Conservation (phyloP, 2,329 filamentous ascomycete genomes). For the Talaromyces sp. region DNA sequence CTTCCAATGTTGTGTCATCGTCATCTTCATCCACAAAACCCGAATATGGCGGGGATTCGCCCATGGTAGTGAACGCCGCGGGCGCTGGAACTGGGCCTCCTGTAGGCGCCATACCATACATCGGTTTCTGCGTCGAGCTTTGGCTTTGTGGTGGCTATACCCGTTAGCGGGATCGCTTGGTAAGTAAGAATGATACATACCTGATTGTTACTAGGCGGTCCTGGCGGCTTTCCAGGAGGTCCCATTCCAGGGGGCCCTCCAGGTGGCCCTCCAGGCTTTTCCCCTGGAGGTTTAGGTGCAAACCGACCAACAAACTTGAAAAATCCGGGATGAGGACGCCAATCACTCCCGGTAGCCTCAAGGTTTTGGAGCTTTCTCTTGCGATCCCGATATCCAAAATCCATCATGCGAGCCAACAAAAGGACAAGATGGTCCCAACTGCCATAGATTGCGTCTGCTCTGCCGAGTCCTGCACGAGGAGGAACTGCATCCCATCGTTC, state of each 20-base stretch:
- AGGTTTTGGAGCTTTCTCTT: constrained; percentile 70
- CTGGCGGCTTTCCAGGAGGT: neutral
- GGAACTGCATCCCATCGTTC: constrained; percentile 80
- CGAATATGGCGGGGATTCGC: constrained; percentile 28
- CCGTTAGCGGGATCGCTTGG: neutral
- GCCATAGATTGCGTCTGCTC: constrained; percentile 75
- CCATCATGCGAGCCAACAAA: constrained; percentile 72
- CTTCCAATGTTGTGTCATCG: constrained; percentile 61
- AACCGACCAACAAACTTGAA: constrained; percentile 37
- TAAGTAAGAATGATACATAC: neutral
- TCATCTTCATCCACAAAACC: constrained; percentile 48
- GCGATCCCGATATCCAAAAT: constrained; percentile 75
- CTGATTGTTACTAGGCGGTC: neutral
- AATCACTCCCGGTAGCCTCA: constrained; percentile 55
- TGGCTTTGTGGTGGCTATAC: neutral
- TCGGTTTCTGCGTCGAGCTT: constrained; percentile 27
- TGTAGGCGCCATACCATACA: constrained; percentile 50
- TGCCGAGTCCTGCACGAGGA: constrained; percentile 75
- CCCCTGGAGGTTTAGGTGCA: constrained; percentile 14
- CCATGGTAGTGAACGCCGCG: constrained; percentile 47
- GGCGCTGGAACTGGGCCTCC: constrained; percentile 43
- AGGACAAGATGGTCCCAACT: constrained; percentile 85
- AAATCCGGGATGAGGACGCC: constrained; percentile 54
- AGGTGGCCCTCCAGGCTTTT: constrained; percentile 10
- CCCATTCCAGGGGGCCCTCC: neutral